These are phyloP conservation scores for Arbutus unedo DNA, from an alignment of 148 eudicot genomes.

Conservation along the genomic window DNA sequence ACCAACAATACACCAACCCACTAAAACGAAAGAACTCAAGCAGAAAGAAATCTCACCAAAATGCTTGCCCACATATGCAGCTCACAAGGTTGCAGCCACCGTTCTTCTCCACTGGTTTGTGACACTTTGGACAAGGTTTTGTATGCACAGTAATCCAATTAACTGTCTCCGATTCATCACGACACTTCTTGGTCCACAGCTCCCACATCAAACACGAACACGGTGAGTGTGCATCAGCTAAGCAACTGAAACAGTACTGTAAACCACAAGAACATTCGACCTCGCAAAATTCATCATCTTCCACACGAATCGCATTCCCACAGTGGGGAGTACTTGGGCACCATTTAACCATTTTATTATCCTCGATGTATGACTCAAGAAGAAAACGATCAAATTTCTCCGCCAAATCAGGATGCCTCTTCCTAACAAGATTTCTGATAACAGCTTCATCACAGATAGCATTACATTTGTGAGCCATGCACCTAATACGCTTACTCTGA, in stretches of 20 bases:
- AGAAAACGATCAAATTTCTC: slow-evolving; percentile 72
- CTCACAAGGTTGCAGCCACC: slow-evolving; percentile 74
- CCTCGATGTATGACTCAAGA: slow-evolving; percentile 77
- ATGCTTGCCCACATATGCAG: slow-evolving; percentile 67
- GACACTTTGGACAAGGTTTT: slow-evolving; percentile 67
- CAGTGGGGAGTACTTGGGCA: slow-evolving; percentile 82
- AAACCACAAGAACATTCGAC: slow-evolving; percentile 72
- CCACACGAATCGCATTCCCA: slow-evolving; percentile 74
- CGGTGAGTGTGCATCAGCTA: slow-evolving; percentile 73
- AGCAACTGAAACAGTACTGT: slow-evolving; percentile 73
- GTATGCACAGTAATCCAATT: slow-evolving; percentile 69
- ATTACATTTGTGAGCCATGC: slow-evolving; percentile 76
- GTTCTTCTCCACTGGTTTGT: slow-evolving; percentile 71
- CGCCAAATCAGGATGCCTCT: slow-evolving; percentile 45
- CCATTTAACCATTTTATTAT: slow-evolving; percentile 73
- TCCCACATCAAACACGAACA: slow-evolving; percentile 85
- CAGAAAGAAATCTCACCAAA: slow-evolving; percentile 46
- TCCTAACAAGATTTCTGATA: slow-evolving; percentile 50
- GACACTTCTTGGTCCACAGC: slow-evolving; percentile 66
- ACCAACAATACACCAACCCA: neutral
- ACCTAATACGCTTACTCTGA: slow-evolving; percentile 61
- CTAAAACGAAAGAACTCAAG: slow-evolving; percentile 10
- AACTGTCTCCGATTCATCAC: slow-evolving; percentile 57
- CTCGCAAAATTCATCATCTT: slow-evolving; percentile 57
- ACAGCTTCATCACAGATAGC: slow-evolving; percentile 66